These are phyloP conservation scores for Alternaria consortialis DNA, from an alignment of 2,329 filamentous ascomycete genomes.

Conservation along the genomic window DNA sequence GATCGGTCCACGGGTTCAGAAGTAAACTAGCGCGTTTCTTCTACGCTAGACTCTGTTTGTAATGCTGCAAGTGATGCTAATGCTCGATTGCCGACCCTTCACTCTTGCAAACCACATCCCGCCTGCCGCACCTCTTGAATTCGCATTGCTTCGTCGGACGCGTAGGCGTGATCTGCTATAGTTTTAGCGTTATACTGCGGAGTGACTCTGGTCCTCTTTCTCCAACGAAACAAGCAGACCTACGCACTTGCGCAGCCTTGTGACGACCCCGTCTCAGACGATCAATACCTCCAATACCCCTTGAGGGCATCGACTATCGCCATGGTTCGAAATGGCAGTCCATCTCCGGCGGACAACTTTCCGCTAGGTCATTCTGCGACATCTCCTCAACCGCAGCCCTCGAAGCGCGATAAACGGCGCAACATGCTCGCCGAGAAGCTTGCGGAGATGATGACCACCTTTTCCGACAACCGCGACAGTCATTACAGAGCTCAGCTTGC, in stretches of 20 bases:
- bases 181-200: background rate
- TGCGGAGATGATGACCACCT: conserved; percentile 76
- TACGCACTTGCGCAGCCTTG: background rate
- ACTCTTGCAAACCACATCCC: conserved; percentile 21
- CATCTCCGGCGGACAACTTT: conserved; percentile 48
- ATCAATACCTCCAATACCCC: background rate
- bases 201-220: background rate
- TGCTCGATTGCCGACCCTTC: conserved; percentile 19
- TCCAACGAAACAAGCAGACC: background rate
- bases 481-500: conserved; percentile 90
- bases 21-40: background rate
- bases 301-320: conserved; percentile 9
- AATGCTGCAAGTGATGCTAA: conserved; percentile 24
- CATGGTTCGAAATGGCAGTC: conserved; percentile 53
- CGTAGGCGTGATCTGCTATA: background rate
- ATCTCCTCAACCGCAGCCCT: conserved; percentile 63
- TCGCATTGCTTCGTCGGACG: background rate
- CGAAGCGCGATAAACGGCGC: conserved; percentile 90
- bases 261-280: conserved; percentile 7
- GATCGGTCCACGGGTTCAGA: background rate
- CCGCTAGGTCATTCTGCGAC: conserved; percentile 49
- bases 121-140: conserved; percentile 11
- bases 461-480: conserved; percentile 80
- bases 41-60: conserved; percentile 15
- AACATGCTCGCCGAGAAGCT: conserved; percentile 83